Evolutionary conservation across 2,329 filamentous ascomycete genomes (phyloP).

Genomic region (Cadophora luteo-olivacea): DNA sequence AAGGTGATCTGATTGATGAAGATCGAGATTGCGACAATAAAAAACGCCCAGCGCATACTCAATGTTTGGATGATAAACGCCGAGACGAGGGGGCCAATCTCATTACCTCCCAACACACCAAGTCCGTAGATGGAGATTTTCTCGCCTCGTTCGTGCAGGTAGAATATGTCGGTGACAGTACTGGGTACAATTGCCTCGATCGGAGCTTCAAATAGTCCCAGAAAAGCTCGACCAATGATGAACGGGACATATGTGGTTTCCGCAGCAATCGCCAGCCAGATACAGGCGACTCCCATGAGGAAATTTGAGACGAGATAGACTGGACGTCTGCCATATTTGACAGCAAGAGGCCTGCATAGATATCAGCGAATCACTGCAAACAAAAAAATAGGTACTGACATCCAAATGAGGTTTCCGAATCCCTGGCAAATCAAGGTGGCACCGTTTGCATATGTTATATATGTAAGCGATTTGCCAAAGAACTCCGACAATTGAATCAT

Average conservation of each 20-base stretch:
- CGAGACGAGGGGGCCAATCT: slow-evolving; percentile 40
- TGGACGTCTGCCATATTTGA: slow-evolving; percentile 32
- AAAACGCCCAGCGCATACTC: slow-evolving; percentile 27
- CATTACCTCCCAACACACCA: slow-evolving; percentile 39
- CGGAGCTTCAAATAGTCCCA: slow-evolving; percentile 44
- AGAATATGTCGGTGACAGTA: slow-evolving; percentile 44
- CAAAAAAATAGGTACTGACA: neutral
- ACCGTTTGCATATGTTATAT: neutral
- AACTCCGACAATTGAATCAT: neutral
- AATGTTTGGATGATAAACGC: slow-evolving; percentile 37
- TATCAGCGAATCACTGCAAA: neutral
- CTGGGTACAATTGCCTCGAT: slow-evolving; percentile 63
- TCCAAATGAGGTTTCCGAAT: neutral
- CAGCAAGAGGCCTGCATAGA: slow-evolving; percentile 31
- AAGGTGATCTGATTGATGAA: neutral
- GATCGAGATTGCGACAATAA: neutral
- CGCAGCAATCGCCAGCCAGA: slow-evolving; percentile 31
- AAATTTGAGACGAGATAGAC: slow-evolving; percentile 30
- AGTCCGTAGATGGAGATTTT: slow-evolving; percentile 36
- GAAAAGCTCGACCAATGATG: slow-evolving; percentile 29
- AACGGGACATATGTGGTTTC: slow-evolving; percentile 28
- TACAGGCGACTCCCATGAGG: slow-evolving; percentile 26
- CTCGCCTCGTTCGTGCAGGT: slow-evolving; percentile 32
- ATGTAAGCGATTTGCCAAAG: neutral
- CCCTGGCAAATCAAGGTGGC: neutral